Conservation (phyloP, 164 flowering plant species). For the Hamamelis virginiana region DNA sequence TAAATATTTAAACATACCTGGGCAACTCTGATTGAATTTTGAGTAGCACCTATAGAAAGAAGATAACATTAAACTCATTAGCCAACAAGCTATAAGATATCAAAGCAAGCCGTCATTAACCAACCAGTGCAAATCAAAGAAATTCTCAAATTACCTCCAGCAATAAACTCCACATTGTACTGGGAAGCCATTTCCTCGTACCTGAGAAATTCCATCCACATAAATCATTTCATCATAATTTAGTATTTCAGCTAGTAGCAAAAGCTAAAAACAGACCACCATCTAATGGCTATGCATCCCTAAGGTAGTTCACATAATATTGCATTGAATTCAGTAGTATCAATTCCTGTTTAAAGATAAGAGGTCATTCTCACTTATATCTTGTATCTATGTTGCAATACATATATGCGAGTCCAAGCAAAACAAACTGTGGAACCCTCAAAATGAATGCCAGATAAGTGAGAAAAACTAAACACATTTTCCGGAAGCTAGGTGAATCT, state of each 20-base stretch:
- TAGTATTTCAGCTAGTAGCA: neutral
- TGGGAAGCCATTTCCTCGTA: slow-evolving; percentile 65
- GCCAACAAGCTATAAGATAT: neutral
- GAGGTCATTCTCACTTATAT: no score
- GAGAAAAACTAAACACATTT: neutral
- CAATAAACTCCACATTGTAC: slow-evolving; percentile 67
- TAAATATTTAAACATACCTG: slow-evolving; percentile 50
- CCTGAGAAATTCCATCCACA: slow-evolving; percentile 34
- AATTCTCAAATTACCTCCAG: slow-evolving; percentile 59
- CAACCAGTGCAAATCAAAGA: neutral
- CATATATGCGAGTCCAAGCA: no score
- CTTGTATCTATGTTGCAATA: no score
- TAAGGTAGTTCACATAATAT: no score
- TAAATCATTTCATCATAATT: neutral
- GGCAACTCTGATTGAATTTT: slow-evolving; percentile 90
- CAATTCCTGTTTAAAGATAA: no score
- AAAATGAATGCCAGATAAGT: no score
- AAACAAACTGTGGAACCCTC: no score
- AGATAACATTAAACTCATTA: slow-evolving; percentile 9
- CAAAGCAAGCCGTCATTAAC: neutral
- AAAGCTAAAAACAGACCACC: no score
- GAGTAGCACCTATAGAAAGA: slow-evolving; percentile 77
- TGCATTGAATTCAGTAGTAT: no score
- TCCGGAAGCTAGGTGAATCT: neutral
- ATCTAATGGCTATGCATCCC: no score